These are phyloP conservation scores for Penicillium verrucosum DNA, from an alignment of 2,329 filamentous ascomycete genomes.

Conservation along the genomic window DNA sequence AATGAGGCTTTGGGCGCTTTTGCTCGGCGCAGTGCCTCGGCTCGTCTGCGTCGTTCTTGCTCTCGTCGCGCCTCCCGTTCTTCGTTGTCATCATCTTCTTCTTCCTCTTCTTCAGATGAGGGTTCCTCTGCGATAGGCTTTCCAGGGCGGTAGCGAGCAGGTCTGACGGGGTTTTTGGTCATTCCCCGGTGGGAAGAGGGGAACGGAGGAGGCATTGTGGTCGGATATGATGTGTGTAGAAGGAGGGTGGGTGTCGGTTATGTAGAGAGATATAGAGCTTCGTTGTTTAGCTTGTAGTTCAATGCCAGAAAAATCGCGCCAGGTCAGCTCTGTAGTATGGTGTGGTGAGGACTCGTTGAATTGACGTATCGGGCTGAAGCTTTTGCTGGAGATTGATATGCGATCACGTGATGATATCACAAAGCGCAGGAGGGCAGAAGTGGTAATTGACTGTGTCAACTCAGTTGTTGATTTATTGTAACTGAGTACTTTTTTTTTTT, in stretches of 20 bases:
- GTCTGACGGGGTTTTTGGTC: slow-evolving; percentile 83
- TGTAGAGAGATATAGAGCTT: not conserved
- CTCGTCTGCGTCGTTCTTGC: slow-evolving; percentile 45
- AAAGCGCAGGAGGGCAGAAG: not conserved
- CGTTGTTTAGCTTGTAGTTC: not conserved
- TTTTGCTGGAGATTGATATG: slow-evolving; percentile 4
- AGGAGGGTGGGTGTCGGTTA: not conserved
- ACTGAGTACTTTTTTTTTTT: not conserved
- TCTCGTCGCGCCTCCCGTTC: slow-evolving; percentile 60
- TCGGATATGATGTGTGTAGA: not conserved
- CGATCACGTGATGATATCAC: slow-evolving; percentile 2
- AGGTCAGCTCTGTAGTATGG: not conserved
- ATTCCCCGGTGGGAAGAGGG: slow-evolving; percentile 59
- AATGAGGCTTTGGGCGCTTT: slow-evolving; percentile 43
- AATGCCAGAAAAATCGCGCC: not conserved
- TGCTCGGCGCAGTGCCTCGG: slow-evolving; percentile 38
- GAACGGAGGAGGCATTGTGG: slow-evolving; percentile 44
- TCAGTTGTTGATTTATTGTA: not conserved
- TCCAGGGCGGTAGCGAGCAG: slow-evolving; percentile 77
- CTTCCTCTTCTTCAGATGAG: slow-evolving; percentile 52
- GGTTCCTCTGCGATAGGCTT: slow-evolving; percentile 59
- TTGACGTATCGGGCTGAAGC: slow-evolving; percentile 5
- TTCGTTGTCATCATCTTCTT: slow-evolving; percentile 58
- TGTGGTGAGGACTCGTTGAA: not conserved
- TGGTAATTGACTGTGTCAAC: not conserved